These are phyloP conservation scores for Mycena filopes DNA, from an alignment of 768 basidiomycete genomes.

Conservation along the genomic window DNA sequence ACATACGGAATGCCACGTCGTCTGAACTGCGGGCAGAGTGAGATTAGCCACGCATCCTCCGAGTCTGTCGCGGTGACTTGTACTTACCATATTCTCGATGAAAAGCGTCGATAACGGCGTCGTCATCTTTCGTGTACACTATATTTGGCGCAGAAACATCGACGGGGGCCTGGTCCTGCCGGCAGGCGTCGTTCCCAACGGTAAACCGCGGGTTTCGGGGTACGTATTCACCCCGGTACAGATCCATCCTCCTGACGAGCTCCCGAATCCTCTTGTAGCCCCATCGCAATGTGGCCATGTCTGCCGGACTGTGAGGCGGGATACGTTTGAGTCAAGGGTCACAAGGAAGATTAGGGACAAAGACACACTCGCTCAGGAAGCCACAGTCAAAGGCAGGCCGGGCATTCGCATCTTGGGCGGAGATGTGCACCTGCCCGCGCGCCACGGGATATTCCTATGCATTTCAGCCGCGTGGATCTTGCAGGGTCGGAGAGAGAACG, in stretches of 20 bases:
- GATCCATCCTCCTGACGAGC: slow-evolving; percentile 49
- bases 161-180: slow-evolving; percentile 22
- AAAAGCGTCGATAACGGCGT: slow-evolving; percentile 34
- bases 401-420: slow-evolving; percentile 42
- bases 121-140: slow-evolving; percentile 33
- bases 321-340: neutral
- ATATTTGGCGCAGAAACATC: slow-evolving; percentile 29
- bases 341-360: no score
- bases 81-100: slow-evolving; percentile 29
- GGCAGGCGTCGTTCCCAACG: slow-evolving; percentile 6
- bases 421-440: slow-evolving; percentile 49
- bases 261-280: slow-evolving; percentile 54
- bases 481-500: neutral
- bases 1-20: slow-evolving; percentile 20
- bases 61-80: no score
- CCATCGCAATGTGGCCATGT: slow-evolving; percentile 44
- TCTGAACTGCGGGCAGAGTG: slow-evolving; percentile 3
- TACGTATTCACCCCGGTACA: slow-evolving; percentile 35
- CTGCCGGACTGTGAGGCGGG: slow-evolving; percentile 28
- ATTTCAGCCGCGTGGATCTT: no score
- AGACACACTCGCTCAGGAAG: slow-evolving; percentile 45
- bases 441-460: slow-evolving; percentile 48
- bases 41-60: neutral
- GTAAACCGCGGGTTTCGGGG: slow-evolving; percentile 30
- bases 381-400: slow-evolving; percentile 47